Conservation (phyloP, 176 grass and related monocot species). For the Hordeum vulgare region MorexV3_pseudomolecules_assembly NC_058518.1:15136713-15137212, state of each 20-base stretch:
- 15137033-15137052: slow-evolving; percentile 28
- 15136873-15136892: background rate
- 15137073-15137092: slow-evolving; percentile 7
- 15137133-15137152: background rate
- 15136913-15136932: too few species aligned
- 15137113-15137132: background rate
- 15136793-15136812: background rate
- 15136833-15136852: background rate
- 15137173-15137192: background rate
- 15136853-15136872: background rate
- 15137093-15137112: background rate
- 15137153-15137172: background rate
- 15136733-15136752: background rate
- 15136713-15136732: background rate
- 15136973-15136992: background rate
- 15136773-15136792: background rate
- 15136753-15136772: background rate
- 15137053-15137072: slow-evolving; percentile 23
- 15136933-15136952: too few species aligned
- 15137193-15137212: background rate
- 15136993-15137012: background rate
- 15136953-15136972: background rate
- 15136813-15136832: background rate
- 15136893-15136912: background rate
- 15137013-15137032: slow-evolving; percentile 26